Evolutionary conservation across 78 protist genomes (phyloP).

Genomic region (Guillardia theta): DNA sequence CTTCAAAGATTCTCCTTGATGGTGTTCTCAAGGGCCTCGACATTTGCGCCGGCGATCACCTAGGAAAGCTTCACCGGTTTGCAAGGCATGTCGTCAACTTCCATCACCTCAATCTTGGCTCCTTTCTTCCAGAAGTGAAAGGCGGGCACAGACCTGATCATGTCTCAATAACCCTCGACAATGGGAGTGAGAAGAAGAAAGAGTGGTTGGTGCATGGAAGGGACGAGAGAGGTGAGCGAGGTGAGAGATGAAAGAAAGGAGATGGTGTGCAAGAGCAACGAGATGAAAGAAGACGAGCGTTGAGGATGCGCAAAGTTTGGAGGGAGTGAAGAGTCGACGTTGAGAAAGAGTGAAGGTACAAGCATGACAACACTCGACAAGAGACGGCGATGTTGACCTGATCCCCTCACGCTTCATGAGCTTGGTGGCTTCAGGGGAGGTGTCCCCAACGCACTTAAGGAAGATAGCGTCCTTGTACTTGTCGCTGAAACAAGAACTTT

Average conservation of each 20-base stretch:
- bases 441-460: neutral
- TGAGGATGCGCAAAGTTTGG: no score
- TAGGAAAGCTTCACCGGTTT: neutral
- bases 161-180: no score
- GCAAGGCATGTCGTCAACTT: neutral
- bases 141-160: conserved; percentile 33
- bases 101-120: neutral
- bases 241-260: no score
- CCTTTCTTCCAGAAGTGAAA: conserved; percentile 42
- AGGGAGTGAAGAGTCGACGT: no score
- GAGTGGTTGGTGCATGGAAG: no score
- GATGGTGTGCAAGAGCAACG: neutral
- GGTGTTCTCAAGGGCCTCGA: neutral
- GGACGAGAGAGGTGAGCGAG: no score
- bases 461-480: neutral
- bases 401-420: conserved; percentile 46
- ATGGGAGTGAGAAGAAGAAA: neutral
- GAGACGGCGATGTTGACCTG: no score
- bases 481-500: neutral
- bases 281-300: neutral
- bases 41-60: neutral
- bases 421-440: conserved; percentile 31
- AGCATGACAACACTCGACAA: no score
- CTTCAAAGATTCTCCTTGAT: no score
- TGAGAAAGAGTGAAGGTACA: no score